phyloP scores from a whole-genome alignment of 2,329 filamentous ascomycete genomes.

The Fusarium lateritium region DNA sequence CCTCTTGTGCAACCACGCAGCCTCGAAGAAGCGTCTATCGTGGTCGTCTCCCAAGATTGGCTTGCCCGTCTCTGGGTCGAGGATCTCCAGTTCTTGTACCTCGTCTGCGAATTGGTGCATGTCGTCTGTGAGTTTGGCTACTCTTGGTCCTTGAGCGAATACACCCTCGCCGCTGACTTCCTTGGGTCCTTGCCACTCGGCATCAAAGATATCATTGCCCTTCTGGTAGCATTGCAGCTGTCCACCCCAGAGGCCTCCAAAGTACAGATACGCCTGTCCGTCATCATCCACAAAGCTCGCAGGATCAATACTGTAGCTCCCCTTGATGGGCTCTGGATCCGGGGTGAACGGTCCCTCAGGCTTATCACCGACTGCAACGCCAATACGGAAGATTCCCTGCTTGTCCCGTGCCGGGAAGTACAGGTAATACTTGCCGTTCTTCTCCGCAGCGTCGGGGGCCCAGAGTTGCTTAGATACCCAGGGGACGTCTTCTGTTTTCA shows the following conservation, averaged over 20 bases:
- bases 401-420: conserved; percentile 84
- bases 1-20: conserved; percentile 84
- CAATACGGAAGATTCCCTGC: conserved; percentile 79
- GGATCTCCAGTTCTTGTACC: conserved; percentile 74
- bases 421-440: conserved; percentile 79
- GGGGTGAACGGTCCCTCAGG: conserved; percentile 80
- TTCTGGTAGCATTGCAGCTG: conserved; percentile 82
- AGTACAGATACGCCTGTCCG: conserved; percentile 68
- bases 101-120: conserved; percentile 73
- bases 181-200: conserved; percentile 66
- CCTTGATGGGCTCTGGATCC: conserved; percentile 74
- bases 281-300: conserved; percentile 78
- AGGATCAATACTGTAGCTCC: conserved; percentile 83
- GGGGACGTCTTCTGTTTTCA: conserved; percentile 76
- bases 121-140: conserved; percentile 73
- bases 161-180: conserved; percentile 72
- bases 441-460: conserved; percentile 82
- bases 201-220: conserved; percentile 69
- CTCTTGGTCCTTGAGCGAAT: conserved; percentile 74
- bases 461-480: conserved; percentile 86
- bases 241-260: conserved; percentile 85
- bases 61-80: conserved; percentile 72
- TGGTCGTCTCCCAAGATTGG: conserved; percentile 77
- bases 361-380: conserved; percentile 74
- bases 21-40: conserved; percentile 83